phyloP scores from a whole-genome alignment of 2,329 filamentous ascomycete genomes.

The Colletotrichum melonis region DNA sequence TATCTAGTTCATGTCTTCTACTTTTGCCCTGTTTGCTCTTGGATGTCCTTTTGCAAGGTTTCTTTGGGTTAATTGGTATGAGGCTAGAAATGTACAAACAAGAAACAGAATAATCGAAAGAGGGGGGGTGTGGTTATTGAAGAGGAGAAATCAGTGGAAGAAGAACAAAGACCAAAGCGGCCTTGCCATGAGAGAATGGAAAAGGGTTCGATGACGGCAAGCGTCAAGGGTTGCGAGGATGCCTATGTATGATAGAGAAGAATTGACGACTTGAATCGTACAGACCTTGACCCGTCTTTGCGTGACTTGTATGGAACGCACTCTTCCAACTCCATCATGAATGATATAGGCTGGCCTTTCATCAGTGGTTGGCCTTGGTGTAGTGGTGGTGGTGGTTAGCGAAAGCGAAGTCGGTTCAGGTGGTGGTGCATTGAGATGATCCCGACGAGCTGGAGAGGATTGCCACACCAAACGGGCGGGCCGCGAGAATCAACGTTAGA shows the following conservation, averaged over 20 bases:
- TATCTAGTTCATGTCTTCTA: slow-evolving; percentile 15
- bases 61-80: neutral
- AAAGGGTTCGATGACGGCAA: neutral
- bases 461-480: neutral
- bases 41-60: neutral
- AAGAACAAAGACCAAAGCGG: neutral
- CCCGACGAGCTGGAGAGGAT: neutral
- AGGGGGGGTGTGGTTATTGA: too few relatives aligned
- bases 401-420: too few relatives aligned
- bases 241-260: slow-evolving; percentile 14
- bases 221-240: neutral
- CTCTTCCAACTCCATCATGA: neutral
- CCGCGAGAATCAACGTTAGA: neutral
- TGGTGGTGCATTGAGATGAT: too few relatives aligned
- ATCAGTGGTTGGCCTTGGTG: neutral
- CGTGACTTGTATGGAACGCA: neutral
- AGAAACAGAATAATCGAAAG: neutral
- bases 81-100: slow-evolving; percentile 10
- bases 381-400: too few relatives aligned
- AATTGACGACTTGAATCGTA: slow-evolving; percentile 25
- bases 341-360: neutral
- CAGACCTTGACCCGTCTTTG: neutral
- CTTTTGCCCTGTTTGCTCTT: neutral
- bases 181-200: neutral
- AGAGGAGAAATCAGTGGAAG: neutral